A percentile compares a stretch with the other conserved stretches of the same genome.
phyloP scores from a whole-genome alignment of 2,329 filamentous ascomycete genomes.

The Venturiaceae sp. region DNA sequence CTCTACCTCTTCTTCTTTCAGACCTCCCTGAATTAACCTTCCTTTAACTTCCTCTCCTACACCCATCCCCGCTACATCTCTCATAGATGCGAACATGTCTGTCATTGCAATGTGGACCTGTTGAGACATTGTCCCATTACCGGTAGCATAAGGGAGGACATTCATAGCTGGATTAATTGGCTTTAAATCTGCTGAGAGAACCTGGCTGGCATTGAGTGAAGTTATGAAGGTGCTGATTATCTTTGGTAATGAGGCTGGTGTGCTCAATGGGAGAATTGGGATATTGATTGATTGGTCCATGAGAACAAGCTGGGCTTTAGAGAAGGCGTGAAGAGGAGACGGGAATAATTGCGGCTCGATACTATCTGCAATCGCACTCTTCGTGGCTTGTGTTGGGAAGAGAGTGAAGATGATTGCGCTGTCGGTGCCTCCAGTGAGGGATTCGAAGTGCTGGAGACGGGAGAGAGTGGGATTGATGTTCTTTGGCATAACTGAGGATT shows the following conservation, averaged over 20 bases:
- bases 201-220: not conserved
- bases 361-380: not conserved
- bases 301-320: not conserved
- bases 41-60: not conserved
- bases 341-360: not conserved
- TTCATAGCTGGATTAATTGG: not conserved
- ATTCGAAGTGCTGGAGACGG: not conserved
- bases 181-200: not conserved
- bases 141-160: conserved; percentile 1
- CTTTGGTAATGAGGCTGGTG: not conserved
- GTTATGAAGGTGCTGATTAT: not conserved
- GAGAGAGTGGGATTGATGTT: not conserved
- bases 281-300: not conserved
- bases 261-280: not conserved
- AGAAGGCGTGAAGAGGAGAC: not conserved
- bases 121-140: not conserved
- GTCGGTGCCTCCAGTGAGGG: not conserved
- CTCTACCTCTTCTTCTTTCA: not conserved
- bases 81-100: not conserved
- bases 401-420: not conserved
- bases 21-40: not conserved
- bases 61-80: conserved; percentile 1
- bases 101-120: not conserved
- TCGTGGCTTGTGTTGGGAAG: too few species aligned
- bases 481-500: not conserved